Conservation (phyloP, 106 monocot species). For the Dendrobium huoshanense region DNA sequence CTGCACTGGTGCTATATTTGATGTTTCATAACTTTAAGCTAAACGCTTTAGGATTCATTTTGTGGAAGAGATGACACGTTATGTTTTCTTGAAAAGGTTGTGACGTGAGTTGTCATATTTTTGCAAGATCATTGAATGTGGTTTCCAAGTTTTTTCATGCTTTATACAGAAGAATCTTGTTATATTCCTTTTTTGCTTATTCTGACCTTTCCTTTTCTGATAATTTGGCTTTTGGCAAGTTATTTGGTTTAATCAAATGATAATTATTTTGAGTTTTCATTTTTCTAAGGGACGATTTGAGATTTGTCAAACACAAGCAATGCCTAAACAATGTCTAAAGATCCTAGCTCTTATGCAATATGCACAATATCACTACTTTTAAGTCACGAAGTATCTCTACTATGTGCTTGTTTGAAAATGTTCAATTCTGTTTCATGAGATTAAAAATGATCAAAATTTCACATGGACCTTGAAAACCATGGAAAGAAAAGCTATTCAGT, state of each 20-base stretch:
- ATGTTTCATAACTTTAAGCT: background rate
- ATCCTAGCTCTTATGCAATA: too few relatives aligned
- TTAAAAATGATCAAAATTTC: too few relatives aligned
- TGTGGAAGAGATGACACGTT: background rate
- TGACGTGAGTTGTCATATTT: background rate
- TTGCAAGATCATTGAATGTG: background rate
- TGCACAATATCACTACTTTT: too few relatives aligned
- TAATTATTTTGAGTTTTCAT: background rate
- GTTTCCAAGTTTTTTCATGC: background rate
- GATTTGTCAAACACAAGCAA: too few relatives aligned
- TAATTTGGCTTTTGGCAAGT: background rate
- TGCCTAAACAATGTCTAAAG: too few relatives aligned
- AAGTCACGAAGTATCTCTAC: too few relatives aligned
- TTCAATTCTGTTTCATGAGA: too few relatives aligned
- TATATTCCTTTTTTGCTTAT: slow-evolving; percentile 1
- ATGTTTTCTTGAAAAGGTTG: background rate
- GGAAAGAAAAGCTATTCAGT: too few relatives aligned
- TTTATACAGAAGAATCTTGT: background rate
- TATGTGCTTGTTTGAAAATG: too few relatives aligned
- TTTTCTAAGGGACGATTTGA: too few relatives aligned
- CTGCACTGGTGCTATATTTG: background rate
- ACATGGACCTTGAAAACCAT: too few relatives aligned
- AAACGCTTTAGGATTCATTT: background rate
- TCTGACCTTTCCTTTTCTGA: background rate
- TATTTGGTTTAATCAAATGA: background rate